Base-by-base conservation (phyloP, 225 moss, liverwort and hornwort species). In the Physcomitrium patens region DNA sequence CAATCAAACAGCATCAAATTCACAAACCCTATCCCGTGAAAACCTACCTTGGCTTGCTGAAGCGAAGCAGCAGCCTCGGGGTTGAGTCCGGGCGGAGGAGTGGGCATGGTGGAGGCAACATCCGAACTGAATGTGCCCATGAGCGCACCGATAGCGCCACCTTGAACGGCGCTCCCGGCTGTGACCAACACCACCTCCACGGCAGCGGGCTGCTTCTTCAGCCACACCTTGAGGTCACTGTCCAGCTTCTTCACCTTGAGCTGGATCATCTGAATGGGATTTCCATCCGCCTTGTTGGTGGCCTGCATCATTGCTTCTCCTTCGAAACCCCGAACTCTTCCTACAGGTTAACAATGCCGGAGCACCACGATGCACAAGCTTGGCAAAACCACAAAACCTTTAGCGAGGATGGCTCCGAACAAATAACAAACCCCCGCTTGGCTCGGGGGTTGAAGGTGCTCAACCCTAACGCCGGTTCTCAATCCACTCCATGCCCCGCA, bases 81-180 rank as follows among this genome's bases (percentile, higher is more conserved):
- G 76, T 82, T 95, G 63, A 93, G 60, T 15, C 88, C 91, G 4
- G 91, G 83, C 2, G 86, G 75, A 53, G 82, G 71, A 5, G 89
- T n/a, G 3, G 95, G 95, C 68, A 95, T 65, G 53, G 89, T 77
- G 59, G 92, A 79, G 44, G 89, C 95, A 69, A 95, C 83, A 60
- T 95, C 95, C 54, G 86, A 85, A 26, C 91, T 92, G 82, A 95
- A 93, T 18, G 95, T 89, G 13, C 95, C 95, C 95, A 95, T 95
- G 57, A 95, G 88, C 6, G 95, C 95, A 12, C 95, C 95, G 27
- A 95, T 95, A 18, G 89, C 91, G 50, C 91, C 95, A 2, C 95
- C 95, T 74, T 95, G 95, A 19, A 88, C 73, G 6, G 92, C 92
- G 63, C 95, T 95, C 1, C 89, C 91, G 23, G 86, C 86, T n/a